These are phyloP conservation scores for Hanseniaspora gamundiae DNA, from an alignment of 1,139 yeast species.

Conservation along the genomic window DNA sequence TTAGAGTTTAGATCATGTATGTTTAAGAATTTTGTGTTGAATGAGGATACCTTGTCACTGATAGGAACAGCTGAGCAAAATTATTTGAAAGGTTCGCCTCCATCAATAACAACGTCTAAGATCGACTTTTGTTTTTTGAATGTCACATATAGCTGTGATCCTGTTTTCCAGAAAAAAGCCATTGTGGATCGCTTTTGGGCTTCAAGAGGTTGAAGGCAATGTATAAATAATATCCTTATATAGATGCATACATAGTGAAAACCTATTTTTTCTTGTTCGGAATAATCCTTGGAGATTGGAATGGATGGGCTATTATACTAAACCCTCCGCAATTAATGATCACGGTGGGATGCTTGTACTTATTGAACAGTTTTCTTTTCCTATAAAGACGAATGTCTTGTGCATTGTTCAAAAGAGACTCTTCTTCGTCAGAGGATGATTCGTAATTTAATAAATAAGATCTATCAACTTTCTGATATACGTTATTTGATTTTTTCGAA, in stretches of 20 bases:
- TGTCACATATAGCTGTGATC: background rate
- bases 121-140: background rate
- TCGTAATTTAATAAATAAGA: slow-evolving; percentile 14
- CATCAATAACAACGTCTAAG: background rate
- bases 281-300: background rate
- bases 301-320: background rate
- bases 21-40: slow-evolving; percentile 7
- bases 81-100: slow-evolving; percentile 5
- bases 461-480: slow-evolving; percentile 15
- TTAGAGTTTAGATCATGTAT: slow-evolving; percentile 6
- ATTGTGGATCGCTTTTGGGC: background rate
- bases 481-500: background rate
- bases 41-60: slow-evolving; percentile 7
- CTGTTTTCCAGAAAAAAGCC: background rate
- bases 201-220: background rate
- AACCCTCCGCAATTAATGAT: background rate
- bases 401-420: slow-evolving; percentile 11
- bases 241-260: background rate
- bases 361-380: slow-evolving; percentile 10
- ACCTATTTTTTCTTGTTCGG: background rate
- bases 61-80: slow-evolving; percentile 11
- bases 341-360: slow-evolving; percentile 8
- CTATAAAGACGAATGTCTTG: slow-evolving; percentile 13
- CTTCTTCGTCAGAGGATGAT: slow-evolving; percentile 24
- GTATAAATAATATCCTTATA: background rate